Conservation (phyloP, 2,329 filamentous ascomycete genomes). For the Claviceps purpurea region DNA sequence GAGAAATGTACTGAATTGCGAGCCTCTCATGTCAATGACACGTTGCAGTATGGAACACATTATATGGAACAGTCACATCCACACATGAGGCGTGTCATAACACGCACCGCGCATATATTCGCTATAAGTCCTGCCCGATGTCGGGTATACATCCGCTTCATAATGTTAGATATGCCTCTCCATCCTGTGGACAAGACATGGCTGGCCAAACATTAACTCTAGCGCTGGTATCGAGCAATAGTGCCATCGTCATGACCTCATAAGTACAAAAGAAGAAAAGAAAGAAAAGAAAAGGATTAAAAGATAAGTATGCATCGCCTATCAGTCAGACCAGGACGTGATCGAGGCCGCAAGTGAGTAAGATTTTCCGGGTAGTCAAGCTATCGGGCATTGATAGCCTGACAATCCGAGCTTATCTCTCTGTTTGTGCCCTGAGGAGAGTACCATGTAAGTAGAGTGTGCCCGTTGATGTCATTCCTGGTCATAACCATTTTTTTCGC, state of each 20-base stretch:
- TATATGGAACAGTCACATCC: not conserved
- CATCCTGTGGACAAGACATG: slow-evolving; percentile 1
- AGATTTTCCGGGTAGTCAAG: not conserved
- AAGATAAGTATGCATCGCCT: slow-evolving; percentile 17
- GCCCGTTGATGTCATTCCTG: slow-evolving; percentile 4
- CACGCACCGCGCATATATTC: not conserved
- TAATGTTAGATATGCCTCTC: slow-evolving; percentile 6
- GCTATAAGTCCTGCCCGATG: not conserved
- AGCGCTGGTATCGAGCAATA: not conserved
- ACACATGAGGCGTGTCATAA: not conserved
- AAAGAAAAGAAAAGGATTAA: slow-evolving; percentile 9
- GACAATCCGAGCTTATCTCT: not conserved
- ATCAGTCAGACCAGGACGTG: slow-evolving; percentile 7
- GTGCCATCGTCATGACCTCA: slow-evolving; percentile 16
- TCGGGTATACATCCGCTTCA: not conserved
- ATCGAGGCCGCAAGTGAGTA: not conserved
- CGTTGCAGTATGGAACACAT: not conserved
- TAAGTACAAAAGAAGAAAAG: slow-evolving; percentile 12
- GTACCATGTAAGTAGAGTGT: not conserved
- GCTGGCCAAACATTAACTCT: not conserved
- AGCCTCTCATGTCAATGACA: not conserved
- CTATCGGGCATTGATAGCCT: not conserved
- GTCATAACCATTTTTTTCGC: slow-evolving; percentile 6
- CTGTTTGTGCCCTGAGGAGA: not conserved
- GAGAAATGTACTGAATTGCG: too few species aligned